phyloP scores from a whole-genome alignment of 139 green algal genomes.

The Astrephomene gubernaculifera region DNA sequence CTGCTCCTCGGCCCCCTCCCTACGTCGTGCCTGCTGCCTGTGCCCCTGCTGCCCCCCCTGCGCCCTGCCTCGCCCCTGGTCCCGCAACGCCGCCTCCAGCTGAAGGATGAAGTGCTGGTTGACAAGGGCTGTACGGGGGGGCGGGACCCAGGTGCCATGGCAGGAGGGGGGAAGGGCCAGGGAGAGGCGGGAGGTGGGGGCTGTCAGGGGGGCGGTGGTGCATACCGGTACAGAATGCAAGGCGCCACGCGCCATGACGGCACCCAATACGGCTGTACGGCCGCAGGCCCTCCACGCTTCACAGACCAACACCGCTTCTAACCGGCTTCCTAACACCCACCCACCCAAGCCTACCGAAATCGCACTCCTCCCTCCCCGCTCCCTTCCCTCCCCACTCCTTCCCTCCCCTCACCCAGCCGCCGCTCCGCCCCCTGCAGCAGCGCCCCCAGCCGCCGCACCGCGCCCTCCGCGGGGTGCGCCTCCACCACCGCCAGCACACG shows the following conservation, averaged over 20 bases:
- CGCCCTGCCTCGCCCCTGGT: neutral
- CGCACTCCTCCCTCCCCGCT: neutral
- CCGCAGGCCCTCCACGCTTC: too few species aligned
- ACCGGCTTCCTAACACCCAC: neutral
- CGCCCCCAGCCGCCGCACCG: neutral
- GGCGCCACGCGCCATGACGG: neutral
- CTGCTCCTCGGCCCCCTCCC: neutral
- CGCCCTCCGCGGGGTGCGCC: constrained; percentile 6
- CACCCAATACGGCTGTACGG: neutral
- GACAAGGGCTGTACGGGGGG: constrained; percentile 4
- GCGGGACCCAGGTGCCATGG: neutral
- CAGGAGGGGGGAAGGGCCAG: neutral
- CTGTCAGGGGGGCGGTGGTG: neutral
- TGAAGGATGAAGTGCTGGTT: constrained; percentile 3
- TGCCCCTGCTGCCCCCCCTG: neutral
- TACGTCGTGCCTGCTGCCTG: neutral
- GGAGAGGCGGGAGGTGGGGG: neutral
- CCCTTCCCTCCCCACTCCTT: neutral
- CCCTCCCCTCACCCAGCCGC: constrained; percentile 6
- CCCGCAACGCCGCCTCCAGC: neutral
- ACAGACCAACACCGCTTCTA: too few species aligned
- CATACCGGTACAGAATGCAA: neutral
- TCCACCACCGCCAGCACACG: constrained; percentile 18
- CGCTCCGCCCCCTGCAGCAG: constrained; percentile 2
- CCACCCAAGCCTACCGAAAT: neutral